phyloP scores from a whole-genome alignment of 768 basidiomycete genomes.

The Hypholoma sublateritium region DNA sequence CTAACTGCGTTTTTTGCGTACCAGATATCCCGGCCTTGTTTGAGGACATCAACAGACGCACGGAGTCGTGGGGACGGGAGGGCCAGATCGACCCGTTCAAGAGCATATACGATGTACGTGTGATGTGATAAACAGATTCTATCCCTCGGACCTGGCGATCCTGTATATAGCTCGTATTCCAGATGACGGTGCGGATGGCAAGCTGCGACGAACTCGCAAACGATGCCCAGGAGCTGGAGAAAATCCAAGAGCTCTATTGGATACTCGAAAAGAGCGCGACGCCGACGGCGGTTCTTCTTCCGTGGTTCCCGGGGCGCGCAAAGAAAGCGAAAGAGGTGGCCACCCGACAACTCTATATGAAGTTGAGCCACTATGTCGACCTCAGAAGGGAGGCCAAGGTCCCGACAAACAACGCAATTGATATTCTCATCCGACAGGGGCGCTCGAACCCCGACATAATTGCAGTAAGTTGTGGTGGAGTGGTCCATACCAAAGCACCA shows the following conservation, averaged over 20 bases:
- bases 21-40: conserved; percentile 17
- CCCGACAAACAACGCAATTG: conserved; percentile 31
- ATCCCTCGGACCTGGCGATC: neutral
- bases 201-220: conserved; percentile 34
- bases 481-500: neutral
- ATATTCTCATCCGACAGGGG: conserved; percentile 33
- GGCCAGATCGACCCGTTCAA: conserved; percentile 30
- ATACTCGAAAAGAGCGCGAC: conserved; percentile 36
- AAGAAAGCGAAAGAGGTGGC: conserved; percentile 30
- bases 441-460: conserved; percentile 25
- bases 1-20: neutral
- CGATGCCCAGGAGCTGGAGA: conserved; percentile 20
- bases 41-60: conserved; percentile 22
- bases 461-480: conserved; percentile 14
- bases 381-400: conserved; percentile 23
- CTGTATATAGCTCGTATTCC: conserved; percentile 30
- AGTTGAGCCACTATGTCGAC: conserved; percentile 28
- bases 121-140: neutral
- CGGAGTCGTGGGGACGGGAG: conserved; percentile 23
- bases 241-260: conserved; percentile 26
- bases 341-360: conserved; percentile 28
- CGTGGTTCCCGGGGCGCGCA: conserved; percentile 34
- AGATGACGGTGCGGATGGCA: conserved; percentile 38
- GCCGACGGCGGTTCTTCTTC: conserved; percentile 29
- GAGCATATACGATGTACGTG: conserved; percentile 27